Percentiles rank a stretch among this genome's conserved stretches.
phyloP scores from a whole-genome alignment of 2,329 filamentous ascomycete genomes.

The Monosporascus sp. region DNA sequence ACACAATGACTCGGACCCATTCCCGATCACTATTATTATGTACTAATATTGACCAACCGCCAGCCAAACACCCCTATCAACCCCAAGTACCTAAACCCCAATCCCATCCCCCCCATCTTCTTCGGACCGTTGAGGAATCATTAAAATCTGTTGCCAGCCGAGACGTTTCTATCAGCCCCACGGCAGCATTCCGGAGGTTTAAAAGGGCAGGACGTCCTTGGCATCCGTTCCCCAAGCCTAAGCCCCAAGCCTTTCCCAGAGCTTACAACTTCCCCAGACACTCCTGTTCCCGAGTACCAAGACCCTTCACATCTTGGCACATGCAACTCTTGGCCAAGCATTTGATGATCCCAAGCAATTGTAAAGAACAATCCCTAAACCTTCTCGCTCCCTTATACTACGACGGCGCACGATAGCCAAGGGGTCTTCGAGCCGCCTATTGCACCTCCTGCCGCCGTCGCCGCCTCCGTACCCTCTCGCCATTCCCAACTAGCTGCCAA shows the following conservation, averaged over 20 bases:
- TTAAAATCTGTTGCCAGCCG: neutral
- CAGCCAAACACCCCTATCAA: neutral
- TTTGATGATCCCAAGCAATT: neutral
- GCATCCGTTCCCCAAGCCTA: neutral
- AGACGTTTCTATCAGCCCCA: neutral
- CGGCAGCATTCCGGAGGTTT: neutral
- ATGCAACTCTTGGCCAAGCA: constrained; percentile 1
- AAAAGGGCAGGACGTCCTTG: neutral
- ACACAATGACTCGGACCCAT: neutral
- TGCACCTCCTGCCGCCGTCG: neutral
- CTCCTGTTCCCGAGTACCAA: neutral
- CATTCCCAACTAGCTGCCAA: no score
- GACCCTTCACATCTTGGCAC: neutral
- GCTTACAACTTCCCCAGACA: neutral
- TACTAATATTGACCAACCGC: neutral
- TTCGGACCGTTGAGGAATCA: neutral
- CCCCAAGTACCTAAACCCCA: neutral
- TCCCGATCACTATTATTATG: neutral
- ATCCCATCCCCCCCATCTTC: neutral
- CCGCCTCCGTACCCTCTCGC: no score
- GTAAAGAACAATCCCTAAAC: neutral
- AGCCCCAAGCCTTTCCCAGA: neutral
- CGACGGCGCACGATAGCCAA: neutral
- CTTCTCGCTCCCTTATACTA: no score
- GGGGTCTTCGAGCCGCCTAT: no score